Percentiles rank a stretch among this genome's conserved stretches.
These are phyloP conservation scores for Chrysanthemum makinoi DNA, from an alignment of 129 eudicot genomes.

Conservation along the genomic window DNA sequence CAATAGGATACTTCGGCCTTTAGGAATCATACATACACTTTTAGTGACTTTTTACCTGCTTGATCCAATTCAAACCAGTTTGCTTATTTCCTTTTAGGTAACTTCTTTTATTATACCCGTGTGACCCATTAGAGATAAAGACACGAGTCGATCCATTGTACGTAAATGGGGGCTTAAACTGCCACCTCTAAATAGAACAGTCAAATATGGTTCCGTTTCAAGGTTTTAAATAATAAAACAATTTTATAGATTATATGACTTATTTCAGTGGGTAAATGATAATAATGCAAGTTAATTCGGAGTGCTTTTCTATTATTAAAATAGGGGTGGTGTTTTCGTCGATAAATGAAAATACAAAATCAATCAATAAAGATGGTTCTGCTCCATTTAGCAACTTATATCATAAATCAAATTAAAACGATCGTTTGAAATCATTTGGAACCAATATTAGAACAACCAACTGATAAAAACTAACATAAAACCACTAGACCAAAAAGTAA, in stretches of 20 bases:
- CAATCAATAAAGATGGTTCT: not conserved
- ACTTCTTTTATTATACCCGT: too few species aligned
- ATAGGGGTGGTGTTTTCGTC: not conserved
- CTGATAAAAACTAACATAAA: not conserved
- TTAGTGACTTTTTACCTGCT: too few species aligned
- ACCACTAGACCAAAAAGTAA: not conserved
- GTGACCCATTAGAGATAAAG: too few species aligned
- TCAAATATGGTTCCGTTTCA: not conserved
- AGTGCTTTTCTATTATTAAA: not conserved
- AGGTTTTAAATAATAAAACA: not conserved
- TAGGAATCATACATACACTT: too few species aligned
- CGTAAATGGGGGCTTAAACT: too few species aligned
- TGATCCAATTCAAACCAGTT: too few species aligned
- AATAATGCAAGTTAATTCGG: not conserved
- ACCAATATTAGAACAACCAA: not conserved
- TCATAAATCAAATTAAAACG: not conserved
- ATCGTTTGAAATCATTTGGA: not conserved
- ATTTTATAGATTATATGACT: not conserved
- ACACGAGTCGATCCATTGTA: too few species aligned
- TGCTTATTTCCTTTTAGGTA: too few species aligned
- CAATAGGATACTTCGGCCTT: too few species aligned
- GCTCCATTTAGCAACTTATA: not conserved
- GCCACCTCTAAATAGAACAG: not conserved
- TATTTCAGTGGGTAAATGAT: not conserved
- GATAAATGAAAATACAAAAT: not conserved